phyloP scores from a whole-genome alignment of 352 stramenopile species.

The Aphanomyces euteiches region DNA sequence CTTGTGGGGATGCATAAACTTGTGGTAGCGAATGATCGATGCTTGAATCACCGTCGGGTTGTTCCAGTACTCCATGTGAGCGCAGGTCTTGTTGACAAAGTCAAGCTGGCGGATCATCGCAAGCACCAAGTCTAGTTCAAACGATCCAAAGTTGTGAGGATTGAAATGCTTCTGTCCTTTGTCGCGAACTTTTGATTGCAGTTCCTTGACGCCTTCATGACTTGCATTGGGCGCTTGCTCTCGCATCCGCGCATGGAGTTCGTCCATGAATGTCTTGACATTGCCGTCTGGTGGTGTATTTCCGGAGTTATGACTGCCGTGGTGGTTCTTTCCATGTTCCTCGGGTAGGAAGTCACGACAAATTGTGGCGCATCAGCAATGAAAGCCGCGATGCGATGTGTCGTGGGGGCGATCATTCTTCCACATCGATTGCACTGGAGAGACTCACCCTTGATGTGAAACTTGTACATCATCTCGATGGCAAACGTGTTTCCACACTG shows the following conservation, averaged over 20 bases:
- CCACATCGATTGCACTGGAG: neutral
- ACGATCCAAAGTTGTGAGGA: neutral
- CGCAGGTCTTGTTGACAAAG: slow-evolving; percentile 31
- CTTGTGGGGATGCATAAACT: slow-evolving; percentile 22
- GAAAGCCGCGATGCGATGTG: neutral
- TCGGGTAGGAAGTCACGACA: neutral
- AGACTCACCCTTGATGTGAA: neutral
- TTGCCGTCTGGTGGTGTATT: neutral
- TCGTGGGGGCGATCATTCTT: neutral
- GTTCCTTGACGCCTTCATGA: neutral
- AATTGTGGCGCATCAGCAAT: neutral
- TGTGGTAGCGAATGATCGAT: slow-evolving; percentile 21
- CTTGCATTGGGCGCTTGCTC: neutral
- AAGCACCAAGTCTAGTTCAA: slow-evolving; percentile 19
- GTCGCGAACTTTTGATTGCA: neutral
- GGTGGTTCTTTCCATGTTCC: neutral
- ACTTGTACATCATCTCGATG: neutral
- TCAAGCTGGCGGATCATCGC: slow-evolving; percentile 27
- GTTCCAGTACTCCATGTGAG: slow-evolving; percentile 26
- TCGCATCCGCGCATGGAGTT: neutral
- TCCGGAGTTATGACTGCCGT: neutral
- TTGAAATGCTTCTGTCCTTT: neutral
- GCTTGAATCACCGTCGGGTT: slow-evolving; percentile 12
- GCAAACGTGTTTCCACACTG: neutral
- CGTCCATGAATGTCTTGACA: neutral